These are phyloP conservation scores for Licmophora abbreviata DNA, from an alignment of 108 stramenopile species.

Conservation along the genomic window DNA sequence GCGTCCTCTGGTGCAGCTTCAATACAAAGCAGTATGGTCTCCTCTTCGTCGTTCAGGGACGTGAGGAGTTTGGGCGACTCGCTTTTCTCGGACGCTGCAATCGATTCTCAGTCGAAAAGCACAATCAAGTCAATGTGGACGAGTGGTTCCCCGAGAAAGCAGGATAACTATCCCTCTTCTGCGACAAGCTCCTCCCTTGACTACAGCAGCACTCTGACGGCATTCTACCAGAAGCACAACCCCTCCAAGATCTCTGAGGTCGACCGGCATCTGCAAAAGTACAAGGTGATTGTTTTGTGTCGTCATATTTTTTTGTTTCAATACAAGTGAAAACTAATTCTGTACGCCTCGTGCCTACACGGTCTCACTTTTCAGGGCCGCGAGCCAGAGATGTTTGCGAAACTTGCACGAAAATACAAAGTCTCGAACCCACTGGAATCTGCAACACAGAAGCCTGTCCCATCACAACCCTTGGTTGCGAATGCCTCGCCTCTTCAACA, in stretches of 20 bases:
- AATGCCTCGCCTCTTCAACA: constrained; percentile 2
- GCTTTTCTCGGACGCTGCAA: no score
- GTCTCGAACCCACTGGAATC: constrained; percentile 48
- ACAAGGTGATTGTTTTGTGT: constrained; percentile 58
- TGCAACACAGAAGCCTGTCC: not conserved
- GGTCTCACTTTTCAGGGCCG: constrained; percentile 23
- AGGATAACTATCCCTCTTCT: no score
- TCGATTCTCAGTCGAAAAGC: no score
- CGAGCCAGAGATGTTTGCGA: constrained; percentile 58
- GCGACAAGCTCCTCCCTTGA: no score
- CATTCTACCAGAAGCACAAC: constrained; percentile 60
- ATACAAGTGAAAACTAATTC: not conserved
- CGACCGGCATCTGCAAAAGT: constrained; percentile 47
- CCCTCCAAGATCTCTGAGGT: constrained; percentile 63
- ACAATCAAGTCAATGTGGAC: no score
- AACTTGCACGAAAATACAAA: constrained; percentile 57
- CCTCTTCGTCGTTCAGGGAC: no score
- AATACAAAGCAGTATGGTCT: no score
- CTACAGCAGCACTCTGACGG: constrained; percentile 47
- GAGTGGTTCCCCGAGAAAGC: no score
- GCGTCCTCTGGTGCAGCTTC: no score
- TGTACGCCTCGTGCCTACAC: constrained; percentile 2
- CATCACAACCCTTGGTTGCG: constrained; percentile 2
- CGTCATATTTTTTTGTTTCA: constrained; percentile 2
- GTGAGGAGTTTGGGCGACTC: no score